phyloP scores from a whole-genome alignment of 129 eudicot species.

The Glebionis coronaria region DNA sequence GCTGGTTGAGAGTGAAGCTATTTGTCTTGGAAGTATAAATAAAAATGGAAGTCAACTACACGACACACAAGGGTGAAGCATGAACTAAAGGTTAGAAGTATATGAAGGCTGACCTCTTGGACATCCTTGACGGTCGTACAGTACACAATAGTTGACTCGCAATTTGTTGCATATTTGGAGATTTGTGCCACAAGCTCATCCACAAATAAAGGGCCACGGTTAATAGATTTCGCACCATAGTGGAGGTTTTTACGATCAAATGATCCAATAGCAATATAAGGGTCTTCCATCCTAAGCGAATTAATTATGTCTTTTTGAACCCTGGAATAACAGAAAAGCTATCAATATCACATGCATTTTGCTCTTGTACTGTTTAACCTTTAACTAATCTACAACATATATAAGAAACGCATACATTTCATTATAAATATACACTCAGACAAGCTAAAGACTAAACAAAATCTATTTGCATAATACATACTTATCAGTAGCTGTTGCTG shows the following conservation, averaged over 20 bases:
- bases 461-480: conserved; percentile 32
- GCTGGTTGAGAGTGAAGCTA: conserved; percentile 2
- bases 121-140: conserved; percentile 83
- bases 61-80: conserved; percentile 7
- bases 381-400: neutral
- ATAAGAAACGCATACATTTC: conserved; percentile 2
- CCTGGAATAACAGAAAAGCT: conserved; percentile 38
- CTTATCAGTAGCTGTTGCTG: conserved; percentile 97
- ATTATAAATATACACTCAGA: neutral
- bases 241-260: conserved; percentile 87
- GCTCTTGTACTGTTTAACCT: neutral
- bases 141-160: conserved; percentile 70
- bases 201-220: conserved; percentile 60
- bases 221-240: conserved; percentile 73
- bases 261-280: conserved; percentile 75
- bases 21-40: conserved; percentile 13
- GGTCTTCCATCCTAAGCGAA: conserved; percentile 63
- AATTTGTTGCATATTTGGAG: conserved; percentile 44
- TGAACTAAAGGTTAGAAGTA: conserved; percentile 9
- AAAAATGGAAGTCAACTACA: conserved; percentile 2
- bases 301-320: conserved; percentile 63
- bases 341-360: conserved; percentile 13
- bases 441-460: conserved; percentile 10
- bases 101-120: conserved; percentile 58
- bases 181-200: conserved; percentile 63